These are phyloP conservation scores for Trichosporon inkin DNA, from an alignment of 1,284 basidiomycete genomes.

Conservation along the genomic window DNA sequence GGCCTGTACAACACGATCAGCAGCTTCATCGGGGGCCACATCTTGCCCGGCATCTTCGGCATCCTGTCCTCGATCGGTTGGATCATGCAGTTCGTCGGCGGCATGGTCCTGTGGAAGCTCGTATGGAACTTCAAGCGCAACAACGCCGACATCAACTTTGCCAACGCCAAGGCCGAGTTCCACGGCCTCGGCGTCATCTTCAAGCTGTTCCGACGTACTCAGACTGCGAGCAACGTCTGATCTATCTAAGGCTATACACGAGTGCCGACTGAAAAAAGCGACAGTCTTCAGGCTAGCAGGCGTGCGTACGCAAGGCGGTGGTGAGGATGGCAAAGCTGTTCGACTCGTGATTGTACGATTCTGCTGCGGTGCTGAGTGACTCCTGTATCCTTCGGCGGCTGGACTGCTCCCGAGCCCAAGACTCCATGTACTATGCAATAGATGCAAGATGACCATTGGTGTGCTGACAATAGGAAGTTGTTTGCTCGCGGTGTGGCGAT, in stretches of 20 bases:
- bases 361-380: background rate
- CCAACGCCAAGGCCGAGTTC: slow-evolving; percentile 25
- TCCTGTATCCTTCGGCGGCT: slow-evolving; percentile 6
- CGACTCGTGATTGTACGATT: background rate
- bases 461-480: too few species aligned
- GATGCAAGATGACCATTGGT: background rate
- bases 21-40: slow-evolving; percentile 57
- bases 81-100: slow-evolving; percentile 64
- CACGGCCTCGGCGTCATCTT: slow-evolving; percentile 20
- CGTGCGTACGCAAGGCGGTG: background rate
- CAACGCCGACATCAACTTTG: slow-evolving; percentile 45
- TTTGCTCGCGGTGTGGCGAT: too few species aligned
- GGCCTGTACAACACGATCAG: slow-evolving; percentile 91
- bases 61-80: slow-evolving; percentile 79
- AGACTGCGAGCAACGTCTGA: slow-evolving; percentile 9
- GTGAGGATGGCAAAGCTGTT: background rate
- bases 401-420: background rate
- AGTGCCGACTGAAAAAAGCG: background rate
- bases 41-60: slow-evolving; percentile 73
- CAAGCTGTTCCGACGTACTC: slow-evolving; percentile 20
- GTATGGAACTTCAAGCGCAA: slow-evolving; percentile 51
- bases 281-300: background rate
- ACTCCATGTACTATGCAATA: slow-evolving; percentile 7
- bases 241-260: background rate
- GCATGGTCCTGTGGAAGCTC: slow-evolving; percentile 47